Percentiles rank a stretch among this genome's conserved stretches.
Evolutionary conservation across 1,139 yeast genomes (phyloP).

Genomic region (Taphrina betulina): DNA sequence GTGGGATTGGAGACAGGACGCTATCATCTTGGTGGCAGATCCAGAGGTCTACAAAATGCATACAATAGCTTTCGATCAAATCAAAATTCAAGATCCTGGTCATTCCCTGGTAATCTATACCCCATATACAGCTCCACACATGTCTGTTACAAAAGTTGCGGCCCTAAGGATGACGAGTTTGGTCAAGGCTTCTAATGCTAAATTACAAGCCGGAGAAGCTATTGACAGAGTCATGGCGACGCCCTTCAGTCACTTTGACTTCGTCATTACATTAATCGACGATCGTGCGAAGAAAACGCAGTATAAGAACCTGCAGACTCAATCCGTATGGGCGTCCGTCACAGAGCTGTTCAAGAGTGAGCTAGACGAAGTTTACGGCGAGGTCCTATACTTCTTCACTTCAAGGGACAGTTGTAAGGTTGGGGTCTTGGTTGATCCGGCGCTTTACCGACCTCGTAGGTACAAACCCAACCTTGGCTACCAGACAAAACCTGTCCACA

Average conservation of each 20-base stretch:
- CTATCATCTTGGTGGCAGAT: constrained; percentile 67
- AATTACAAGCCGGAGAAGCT: constrained; percentile 48
- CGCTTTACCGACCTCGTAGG: constrained; percentile 56
- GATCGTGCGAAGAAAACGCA: constrained; percentile 41
- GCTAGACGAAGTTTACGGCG: constrained; percentile 50
- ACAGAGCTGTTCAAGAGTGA: constrained; percentile 23
- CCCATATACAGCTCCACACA: constrained; percentile 76
- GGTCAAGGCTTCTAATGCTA: constrained; percentile 67
- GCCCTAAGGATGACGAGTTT: constrained; percentile 86
- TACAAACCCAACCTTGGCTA: constrained; percentile 80
- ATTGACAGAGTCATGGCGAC: constrained; percentile 57
- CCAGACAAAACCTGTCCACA: constrained; percentile 61
- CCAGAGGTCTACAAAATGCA: constrained; percentile 39
- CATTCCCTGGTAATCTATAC: constrained; percentile 40
- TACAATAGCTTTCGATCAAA: constrained; percentile 46
- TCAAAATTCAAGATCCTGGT: constrained; percentile 3
- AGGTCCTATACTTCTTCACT: constrained; percentile 40
- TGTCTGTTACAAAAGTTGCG: constrained; percentile 67
- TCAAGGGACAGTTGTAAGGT: constrained; percentile 41
- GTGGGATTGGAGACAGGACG: constrained; percentile 95
- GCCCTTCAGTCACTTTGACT: constrained; percentile 78
- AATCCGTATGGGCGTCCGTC: neutral
- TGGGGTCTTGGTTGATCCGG: constrained; percentile 78
- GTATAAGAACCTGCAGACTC: constrained; percentile 40
- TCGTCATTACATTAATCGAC: constrained; percentile 59